phyloP scores from a whole-genome alignment of 352 stramenopile genomes.

The Stramenopiles sp. region DNA sequence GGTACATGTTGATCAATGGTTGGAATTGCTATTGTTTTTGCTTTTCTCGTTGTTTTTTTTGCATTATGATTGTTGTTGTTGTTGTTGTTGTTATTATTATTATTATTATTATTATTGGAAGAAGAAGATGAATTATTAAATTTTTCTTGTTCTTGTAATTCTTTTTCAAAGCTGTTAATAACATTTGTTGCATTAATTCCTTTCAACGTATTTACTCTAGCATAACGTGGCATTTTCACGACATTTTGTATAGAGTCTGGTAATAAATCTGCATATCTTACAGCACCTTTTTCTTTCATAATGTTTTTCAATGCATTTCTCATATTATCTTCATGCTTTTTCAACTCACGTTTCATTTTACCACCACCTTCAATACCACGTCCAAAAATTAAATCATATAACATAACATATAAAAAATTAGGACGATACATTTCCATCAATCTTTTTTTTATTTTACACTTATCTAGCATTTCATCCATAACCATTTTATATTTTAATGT shows the following conservation, averaged over 20 bases:
- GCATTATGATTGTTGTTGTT: not conserved
- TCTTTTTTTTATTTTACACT: slow-evolving; percentile 34
- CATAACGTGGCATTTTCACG: slow-evolving; percentile 54
- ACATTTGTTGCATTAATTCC: no score
- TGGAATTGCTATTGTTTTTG: slow-evolving; percentile 25
- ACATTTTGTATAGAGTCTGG: slow-evolving; percentile 51
- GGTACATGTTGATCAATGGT: slow-evolving; percentile 58
- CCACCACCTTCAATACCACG: slow-evolving; percentile 53
- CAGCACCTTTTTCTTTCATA: slow-evolving; percentile 54
- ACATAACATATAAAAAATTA: slow-evolving; percentile 41
- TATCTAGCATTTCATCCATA: slow-evolving; percentile 40
- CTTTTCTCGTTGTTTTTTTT: slow-evolving; percentile 10
- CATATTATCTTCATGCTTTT: slow-evolving; percentile 45
- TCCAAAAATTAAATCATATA: slow-evolving; percentile 63
- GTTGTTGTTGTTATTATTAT: no score
- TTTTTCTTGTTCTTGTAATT: slow-evolving; percentile 27
- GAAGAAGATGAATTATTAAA: no score
- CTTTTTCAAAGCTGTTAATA: no score
- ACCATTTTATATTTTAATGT: slow-evolving; percentile 59
- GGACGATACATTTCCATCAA: slow-evolving; percentile 23
- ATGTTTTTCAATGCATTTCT: slow-evolving; percentile 39
- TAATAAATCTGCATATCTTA: slow-evolving; percentile 42
- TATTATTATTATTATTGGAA: slow-evolving; percentile 11
- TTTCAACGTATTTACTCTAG: slow-evolving; percentile 77
- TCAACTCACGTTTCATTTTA: slow-evolving; percentile 55